phyloP scores from a whole-genome alignment of 768 basidiomycete genomes.

The Leucosporidium yakuticum region DNA sequence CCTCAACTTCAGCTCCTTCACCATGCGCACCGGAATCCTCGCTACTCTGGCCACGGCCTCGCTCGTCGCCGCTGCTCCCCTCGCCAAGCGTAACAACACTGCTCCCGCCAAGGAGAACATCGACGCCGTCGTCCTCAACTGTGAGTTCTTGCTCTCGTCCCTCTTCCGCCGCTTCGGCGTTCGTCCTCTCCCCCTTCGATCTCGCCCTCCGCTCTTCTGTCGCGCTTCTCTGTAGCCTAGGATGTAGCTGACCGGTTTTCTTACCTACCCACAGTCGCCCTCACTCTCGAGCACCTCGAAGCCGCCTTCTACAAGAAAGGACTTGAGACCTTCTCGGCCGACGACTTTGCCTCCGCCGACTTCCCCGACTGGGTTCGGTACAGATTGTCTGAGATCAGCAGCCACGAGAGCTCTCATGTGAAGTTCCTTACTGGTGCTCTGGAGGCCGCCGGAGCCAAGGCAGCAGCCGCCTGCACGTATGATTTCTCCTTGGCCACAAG shows the following conservation, averaged over 20 bases:
- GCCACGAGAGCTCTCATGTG: constrained; percentile 57
- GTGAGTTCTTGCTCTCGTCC: constrained; percentile 4
- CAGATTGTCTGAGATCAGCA: constrained; percentile 52
- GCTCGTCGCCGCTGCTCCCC: too few relatives aligned
- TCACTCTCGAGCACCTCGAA: constrained; percentile 45
- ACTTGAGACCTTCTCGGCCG: constrained; percentile 46
- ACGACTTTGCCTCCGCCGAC: constrained; percentile 48
- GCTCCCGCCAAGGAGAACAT: constrained; percentile 11
- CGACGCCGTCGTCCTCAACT: constrained; percentile 38
- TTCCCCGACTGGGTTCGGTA: constrained; percentile 50
- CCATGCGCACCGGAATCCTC: too few relatives aligned
- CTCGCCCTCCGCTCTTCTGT: too few relatives aligned
- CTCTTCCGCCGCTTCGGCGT: too few relatives aligned
- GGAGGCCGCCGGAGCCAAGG: constrained; percentile 47
- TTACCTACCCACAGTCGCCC: constrained; percentile 3
- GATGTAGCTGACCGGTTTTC: too few relatives aligned
- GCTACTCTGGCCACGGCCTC: too few relatives aligned
- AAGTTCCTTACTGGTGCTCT: constrained; percentile 44
- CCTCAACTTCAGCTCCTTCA: too few relatives aligned
- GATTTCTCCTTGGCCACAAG: constrained; percentile 53
- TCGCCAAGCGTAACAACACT: too few relatives aligned
- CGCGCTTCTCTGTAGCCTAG: too few relatives aligned
- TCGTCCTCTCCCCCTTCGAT: too few relatives aligned
- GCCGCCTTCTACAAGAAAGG: constrained; percentile 41
- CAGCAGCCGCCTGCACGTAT: constrained; percentile 55